Evolutionary conservation across 73 alveolate genomes (phyloP), one percentile per base, ranked within the genome.

Genomic region (Blepharisma stoltei): DNA sequence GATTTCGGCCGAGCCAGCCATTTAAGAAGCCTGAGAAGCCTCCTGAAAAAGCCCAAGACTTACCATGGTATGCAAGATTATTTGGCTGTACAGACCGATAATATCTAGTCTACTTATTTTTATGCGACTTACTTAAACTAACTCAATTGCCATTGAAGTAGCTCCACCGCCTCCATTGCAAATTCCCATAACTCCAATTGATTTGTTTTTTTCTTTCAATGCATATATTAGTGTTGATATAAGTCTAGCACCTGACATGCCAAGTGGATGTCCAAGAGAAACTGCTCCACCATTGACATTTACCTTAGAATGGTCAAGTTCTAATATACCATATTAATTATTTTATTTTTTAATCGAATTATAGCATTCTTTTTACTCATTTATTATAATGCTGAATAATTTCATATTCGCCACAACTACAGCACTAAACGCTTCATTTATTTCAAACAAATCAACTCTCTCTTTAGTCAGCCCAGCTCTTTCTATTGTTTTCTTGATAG

Each of bases 101-200:
- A 32, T 32, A 32, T 32, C 41, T 32, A 32, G 0, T 32, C 41
- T 32, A 32, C 41, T 32, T 32, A 32, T 32, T 3, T 32, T 32
- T 32, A 32, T 32, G 41, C 3, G 14, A 25, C 45, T 25, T 60
- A 60, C 18, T 25, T 60, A 60, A 25, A 60, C 23, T 9, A 25
- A n/a, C 78, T 91, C 97, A 21, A 91, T 54, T 54, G 86, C 81
- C 73, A 93, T 73, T 25, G 97, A 89, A 20, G 96, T 86, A 76
- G 96, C 98, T 11, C 98, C 98, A 7, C 98, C 98, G 6, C 96
- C 96, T 7, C 94, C 96, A 85, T 88, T 93, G 88, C 96, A 88
- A 47, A 93, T 88, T 67, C 92, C 90, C 18, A 97, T 97, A 81
- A 90, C 76, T 43, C 98, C 98, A 21, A 88, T 65, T 27, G 67